phyloP scores from a whole-genome alignment of 345 rosid species.

The Raphanus sativus region DNA sequence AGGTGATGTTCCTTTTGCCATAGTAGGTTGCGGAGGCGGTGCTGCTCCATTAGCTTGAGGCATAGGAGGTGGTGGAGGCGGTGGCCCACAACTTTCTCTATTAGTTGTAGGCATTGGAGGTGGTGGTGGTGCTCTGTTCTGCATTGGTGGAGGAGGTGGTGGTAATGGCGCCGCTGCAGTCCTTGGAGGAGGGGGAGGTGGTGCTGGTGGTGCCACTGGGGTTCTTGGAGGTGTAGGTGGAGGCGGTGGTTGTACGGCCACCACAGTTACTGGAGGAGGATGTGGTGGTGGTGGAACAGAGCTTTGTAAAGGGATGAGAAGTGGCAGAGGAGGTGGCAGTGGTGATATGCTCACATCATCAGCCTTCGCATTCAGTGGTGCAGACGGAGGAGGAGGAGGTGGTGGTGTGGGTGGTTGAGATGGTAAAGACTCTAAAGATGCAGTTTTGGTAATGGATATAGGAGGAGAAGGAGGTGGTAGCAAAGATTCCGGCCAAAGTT shows the following conservation, averaged over 20 bases:
- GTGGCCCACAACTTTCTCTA: not conserved
- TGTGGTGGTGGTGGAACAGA: conserved; percentile 33
- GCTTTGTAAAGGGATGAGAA: conserved; percentile 5
- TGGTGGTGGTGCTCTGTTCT: not conserved
- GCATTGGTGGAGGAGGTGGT: not conserved
- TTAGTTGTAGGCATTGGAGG: conserved; percentile 11
- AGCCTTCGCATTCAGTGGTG: conserved; percentile 9
- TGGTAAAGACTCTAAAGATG: not conserved
- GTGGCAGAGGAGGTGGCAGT: too few species aligned
- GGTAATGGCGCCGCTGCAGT: not conserved
- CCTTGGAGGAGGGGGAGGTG: conserved; percentile 35
- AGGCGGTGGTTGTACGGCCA: conserved; percentile 31
- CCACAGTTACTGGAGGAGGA: conserved; percentile 10
- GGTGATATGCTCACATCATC: not conserved
- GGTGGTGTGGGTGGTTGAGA: conserved; percentile 10
- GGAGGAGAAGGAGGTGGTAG: conserved; percentile 32
- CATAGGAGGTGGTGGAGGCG: conserved; percentile 24
- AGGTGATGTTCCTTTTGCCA: conserved; percentile 31
- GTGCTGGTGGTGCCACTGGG: conserved; percentile 18
- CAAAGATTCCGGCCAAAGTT: not conserved
- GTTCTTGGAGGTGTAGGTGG: conserved; percentile 23
- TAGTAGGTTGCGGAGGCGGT: conserved; percentile 34
- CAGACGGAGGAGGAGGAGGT: conserved; percentile 17
- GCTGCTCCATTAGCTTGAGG: not conserved
- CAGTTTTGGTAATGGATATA: not conserved